Evolutionary conservation across 148 eudicot species (phyloP).

Genomic region (Rhododendron ferrugineum): DNA sequence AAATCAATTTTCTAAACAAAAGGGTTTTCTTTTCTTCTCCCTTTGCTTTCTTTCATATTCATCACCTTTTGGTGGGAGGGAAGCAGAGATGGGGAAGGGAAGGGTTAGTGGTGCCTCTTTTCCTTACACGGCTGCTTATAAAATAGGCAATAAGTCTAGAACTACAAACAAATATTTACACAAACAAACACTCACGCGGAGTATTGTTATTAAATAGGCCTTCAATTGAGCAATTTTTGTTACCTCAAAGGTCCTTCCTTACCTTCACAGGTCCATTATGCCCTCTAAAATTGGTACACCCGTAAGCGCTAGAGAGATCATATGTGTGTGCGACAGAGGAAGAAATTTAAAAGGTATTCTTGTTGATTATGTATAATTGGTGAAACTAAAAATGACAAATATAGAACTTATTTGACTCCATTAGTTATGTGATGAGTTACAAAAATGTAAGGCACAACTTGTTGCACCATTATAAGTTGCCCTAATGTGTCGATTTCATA

Average conservation of each 20-base stretch:
- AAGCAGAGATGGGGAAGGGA: conserved; percentile 10
- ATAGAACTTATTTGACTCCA: not conserved
- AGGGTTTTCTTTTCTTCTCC: not conserved
- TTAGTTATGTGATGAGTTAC: not conserved
- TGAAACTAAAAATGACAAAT: not conserved
- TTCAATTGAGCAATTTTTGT: not conserved
- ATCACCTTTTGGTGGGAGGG: conserved; percentile 17
- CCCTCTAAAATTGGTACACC: not conserved
- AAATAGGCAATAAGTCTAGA: too few relatives aligned
- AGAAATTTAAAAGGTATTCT: not conserved
- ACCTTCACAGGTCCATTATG: not conserved
- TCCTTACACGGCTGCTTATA: not conserved
- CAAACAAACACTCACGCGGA: too few relatives aligned
- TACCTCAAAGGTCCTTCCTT: not conserved
- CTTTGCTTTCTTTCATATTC: conserved; percentile 22
- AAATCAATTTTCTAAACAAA: not conserved
- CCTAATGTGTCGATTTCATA: not conserved
- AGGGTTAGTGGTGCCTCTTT: not conserved
- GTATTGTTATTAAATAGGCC: not conserved
- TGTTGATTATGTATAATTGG: not conserved
- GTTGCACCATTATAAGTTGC: not conserved
- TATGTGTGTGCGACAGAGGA: too few relatives aligned
- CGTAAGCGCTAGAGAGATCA: not conserved
- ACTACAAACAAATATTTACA: too few relatives aligned
- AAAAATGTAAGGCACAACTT: not conserved